Evolutionary conservation across 768 basidiomycete genomes (phyloP).

Genomic region (Termitomyces sp.): DNA sequence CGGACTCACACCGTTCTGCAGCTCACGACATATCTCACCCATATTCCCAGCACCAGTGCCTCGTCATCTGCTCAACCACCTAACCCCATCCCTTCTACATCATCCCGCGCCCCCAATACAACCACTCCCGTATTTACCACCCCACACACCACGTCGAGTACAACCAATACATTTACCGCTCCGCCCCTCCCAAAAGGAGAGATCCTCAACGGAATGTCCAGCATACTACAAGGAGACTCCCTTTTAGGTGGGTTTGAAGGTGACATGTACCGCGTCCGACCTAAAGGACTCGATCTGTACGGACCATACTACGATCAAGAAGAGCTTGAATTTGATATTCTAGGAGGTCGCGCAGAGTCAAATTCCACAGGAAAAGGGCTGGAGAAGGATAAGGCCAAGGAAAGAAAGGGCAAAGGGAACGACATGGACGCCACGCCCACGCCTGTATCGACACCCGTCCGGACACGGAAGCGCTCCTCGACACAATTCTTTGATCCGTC

Average conservation of each 20-base stretch:
- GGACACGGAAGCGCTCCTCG: constrained; percentile 2
- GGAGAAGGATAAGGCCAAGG: neutral
- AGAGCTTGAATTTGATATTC: constrained; percentile 31
- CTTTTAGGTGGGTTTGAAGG: constrained; percentile 28
- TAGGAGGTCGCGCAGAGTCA: constrained; percentile 18
- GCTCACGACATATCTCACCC: constrained; percentile 53
- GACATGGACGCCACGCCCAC: constrained; percentile 3
- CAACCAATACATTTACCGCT: constrained; percentile 38
- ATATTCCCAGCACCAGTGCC: constrained; percentile 18
- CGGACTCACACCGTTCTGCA: constrained; percentile 16
- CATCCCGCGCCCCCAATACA: neutral
- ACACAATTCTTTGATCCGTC: constrained; percentile 29
- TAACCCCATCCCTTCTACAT: neutral
- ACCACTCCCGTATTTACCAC: neutral
- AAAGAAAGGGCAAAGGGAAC: constrained; percentile 7
- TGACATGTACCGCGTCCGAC: constrained; percentile 47
- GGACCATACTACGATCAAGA: constrained; percentile 33
- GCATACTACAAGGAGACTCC: constrained; percentile 33
- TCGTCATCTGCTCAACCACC: neutral
- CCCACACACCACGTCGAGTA: constrained; percentile 1
- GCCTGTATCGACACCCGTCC: neutral
- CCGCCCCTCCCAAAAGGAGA: constrained; percentile 71
- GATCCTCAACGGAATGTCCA: constrained; percentile 63
- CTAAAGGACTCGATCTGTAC: constrained; percentile 44
- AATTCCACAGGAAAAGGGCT: neutral